Conservation (phyloP, 2,329 filamentous ascomycete genomes). For the Dendryphion nanum region DNA sequence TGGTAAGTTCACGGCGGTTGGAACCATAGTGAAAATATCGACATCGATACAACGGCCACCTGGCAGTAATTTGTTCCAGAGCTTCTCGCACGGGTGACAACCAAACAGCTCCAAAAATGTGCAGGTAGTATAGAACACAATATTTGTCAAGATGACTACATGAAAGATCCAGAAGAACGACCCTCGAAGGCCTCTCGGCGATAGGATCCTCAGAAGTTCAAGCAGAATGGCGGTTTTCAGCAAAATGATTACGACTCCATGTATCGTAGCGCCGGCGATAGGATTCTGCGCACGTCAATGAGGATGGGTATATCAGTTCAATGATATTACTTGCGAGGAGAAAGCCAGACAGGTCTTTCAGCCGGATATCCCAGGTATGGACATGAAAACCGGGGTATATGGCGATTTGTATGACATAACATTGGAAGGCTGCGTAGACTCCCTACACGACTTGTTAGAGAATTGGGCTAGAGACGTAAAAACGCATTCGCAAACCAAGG, state of each 20-base stretch:
- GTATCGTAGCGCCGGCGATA: too few relatives aligned
- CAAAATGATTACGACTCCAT: conserved; percentile 1
- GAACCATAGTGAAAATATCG: background rate
- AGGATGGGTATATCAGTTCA: too few relatives aligned
- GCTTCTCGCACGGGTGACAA: background rate
- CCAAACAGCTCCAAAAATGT: conserved; percentile 23
- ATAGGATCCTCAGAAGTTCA: conserved; percentile 43
- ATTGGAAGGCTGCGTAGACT: too few relatives aligned
- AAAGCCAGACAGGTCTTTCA: too few relatives aligned
- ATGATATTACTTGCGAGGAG: too few relatives aligned
- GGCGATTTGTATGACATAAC: too few relatives aligned
- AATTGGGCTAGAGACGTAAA: too few relatives aligned
- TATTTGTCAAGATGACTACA: conserved; percentile 28
- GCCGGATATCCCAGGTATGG: too few relatives aligned
- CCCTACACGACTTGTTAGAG: too few relatives aligned
- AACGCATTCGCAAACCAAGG: too few relatives aligned
- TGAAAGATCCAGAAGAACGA: conserved; percentile 39
- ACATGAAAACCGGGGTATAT: too few relatives aligned
- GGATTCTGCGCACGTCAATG: too few relatives aligned
- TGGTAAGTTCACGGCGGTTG: background rate
- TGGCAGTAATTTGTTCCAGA: background rate
- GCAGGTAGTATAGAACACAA: conserved; percentile 19
- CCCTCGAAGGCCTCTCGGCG: conserved; percentile 17
- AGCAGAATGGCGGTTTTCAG: conserved; percentile 44
- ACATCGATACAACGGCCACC: background rate